Conservation (phyloP, 2,329 filamentous ascomycete species). For the Ophiostoma himal-ulmi region DNA sequence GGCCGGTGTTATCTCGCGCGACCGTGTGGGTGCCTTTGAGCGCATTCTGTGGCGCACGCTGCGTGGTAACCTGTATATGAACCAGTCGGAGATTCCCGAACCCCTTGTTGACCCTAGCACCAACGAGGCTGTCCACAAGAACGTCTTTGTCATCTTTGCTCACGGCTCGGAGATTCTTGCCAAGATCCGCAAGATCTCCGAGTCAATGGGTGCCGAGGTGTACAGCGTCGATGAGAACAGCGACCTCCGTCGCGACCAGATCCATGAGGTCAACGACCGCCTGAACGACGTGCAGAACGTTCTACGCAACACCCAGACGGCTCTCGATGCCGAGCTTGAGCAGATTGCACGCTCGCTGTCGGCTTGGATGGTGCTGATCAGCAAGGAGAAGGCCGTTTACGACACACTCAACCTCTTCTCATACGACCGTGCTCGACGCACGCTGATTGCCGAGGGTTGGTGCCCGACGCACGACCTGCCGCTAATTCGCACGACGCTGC, state of each 20-base stretch:
- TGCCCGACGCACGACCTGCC: slow-evolving; percentile 86
- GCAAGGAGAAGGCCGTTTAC: slow-evolving; percentile 98
- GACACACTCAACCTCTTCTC: slow-evolving; percentile 93
- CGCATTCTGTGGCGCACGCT: slow-evolving; percentile 96
- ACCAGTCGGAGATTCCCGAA: slow-evolving; percentile 96
- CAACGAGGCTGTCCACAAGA: slow-evolving; percentile 92
- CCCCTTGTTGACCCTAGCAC: slow-evolving; percentile 84
- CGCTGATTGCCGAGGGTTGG: slow-evolving; percentile 96
- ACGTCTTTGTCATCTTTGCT: slow-evolving; percentile 98
- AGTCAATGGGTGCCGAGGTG: slow-evolving; percentile 90
- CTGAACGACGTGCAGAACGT: slow-evolving; percentile 88
- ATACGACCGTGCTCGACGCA: slow-evolving; percentile 91
- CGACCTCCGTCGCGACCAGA: slow-evolving; percentile 89
- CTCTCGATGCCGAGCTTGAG: slow-evolving; percentile 83
- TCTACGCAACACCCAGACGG: slow-evolving; percentile 88
- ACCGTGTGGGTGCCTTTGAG: slow-evolving; percentile 91
- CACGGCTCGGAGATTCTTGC: slow-evolving; percentile 97
- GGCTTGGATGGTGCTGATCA: slow-evolving; percentile 95
- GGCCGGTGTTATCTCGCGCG: slow-evolving; percentile 87
- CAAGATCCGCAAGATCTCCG: slow-evolving; percentile 98
- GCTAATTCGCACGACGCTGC: slow-evolving; percentile 84
- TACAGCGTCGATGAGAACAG: slow-evolving; percentile 98
- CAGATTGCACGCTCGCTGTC: slow-evolving; percentile 90
- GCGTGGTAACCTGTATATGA: slow-evolving; percentile 98
- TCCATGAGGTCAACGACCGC: slow-evolving; percentile 93